Percentiles rank a stretch among this genome's conserved stretches.
Evolutionary conservation across 371 early-diverging fungal species (phyloP).

Genomic region (Mortierella sp.): DNA sequence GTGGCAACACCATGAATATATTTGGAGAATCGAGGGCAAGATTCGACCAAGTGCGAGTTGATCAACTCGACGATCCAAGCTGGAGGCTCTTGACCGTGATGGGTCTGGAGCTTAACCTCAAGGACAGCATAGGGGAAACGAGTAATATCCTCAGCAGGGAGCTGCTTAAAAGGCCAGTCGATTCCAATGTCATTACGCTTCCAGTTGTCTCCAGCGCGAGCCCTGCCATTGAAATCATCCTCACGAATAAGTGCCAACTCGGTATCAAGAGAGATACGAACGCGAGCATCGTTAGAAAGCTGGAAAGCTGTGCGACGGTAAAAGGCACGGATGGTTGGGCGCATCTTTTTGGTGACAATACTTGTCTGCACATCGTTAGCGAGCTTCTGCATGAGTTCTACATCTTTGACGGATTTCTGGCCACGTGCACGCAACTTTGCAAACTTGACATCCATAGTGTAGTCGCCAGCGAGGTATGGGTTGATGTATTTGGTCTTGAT

Average conservation of each 20-base stretch:
- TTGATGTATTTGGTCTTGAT: slow-evolving; percentile 97
- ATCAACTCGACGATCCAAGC: slow-evolving; percentile 94
- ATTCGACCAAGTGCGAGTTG: slow-evolving; percentile 92
- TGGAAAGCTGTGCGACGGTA: slow-evolving; percentile 99
- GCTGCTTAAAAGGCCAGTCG: slow-evolving; percentile 88
- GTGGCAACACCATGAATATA: slow-evolving; percentile 97
- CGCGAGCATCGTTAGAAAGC: slow-evolving; percentile 92
- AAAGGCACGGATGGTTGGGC: slow-evolving; percentile 89
- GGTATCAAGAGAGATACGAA: slow-evolving; percentile 97
- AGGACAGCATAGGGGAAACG: slow-evolving; percentile 98
- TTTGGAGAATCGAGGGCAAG: slow-evolving; percentile 98
- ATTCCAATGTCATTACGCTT: slow-evolving; percentile 90
- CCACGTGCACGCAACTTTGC: slow-evolving; percentile 87
- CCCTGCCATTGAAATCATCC: slow-evolving; percentile 79
- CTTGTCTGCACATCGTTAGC: slow-evolving; percentile 89
- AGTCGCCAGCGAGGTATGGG: slow-evolving; percentile 85
- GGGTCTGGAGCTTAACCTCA: slow-evolving; percentile 96
- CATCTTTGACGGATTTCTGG: slow-evolving; percentile 85
- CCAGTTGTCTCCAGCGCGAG: slow-evolving; percentile 88
- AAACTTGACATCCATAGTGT: slow-evolving; percentile 84
- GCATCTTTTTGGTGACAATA: slow-evolving; percentile 81
- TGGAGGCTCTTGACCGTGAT: slow-evolving; percentile 86
- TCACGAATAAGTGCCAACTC: slow-evolving; percentile 98
- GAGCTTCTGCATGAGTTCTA: slow-evolving; percentile 83
- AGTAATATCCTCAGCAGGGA: slow-evolving; percentile 84